Evolutionary conservation across 2,329 filamentous ascomycete species (phyloP).

Genomic region (Trichoderma aggressivum): DNA sequence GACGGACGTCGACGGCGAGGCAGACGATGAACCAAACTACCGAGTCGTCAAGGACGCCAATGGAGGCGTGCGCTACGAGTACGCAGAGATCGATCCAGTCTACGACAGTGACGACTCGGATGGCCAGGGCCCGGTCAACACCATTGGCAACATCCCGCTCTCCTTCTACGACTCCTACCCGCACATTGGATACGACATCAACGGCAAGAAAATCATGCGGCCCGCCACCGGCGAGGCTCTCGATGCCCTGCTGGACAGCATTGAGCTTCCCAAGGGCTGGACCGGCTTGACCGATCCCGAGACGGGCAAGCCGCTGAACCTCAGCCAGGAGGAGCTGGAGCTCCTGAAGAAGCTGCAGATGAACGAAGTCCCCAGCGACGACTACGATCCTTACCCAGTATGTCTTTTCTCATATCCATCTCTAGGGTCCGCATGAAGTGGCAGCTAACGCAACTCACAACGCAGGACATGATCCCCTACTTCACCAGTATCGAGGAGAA

Average conservation of each 20-base stretch:
- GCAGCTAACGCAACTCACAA: neutral
- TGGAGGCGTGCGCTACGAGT: conserved; percentile 85
- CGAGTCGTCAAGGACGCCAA: conserved; percentile 75
- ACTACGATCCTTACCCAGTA: conserved; percentile 88
- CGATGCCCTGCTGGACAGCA: conserved; percentile 90
- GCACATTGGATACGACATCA: conserved; percentile 98
- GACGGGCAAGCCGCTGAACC: conserved; percentile 86
- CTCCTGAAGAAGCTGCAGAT: conserved; percentile 83
- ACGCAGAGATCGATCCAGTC: conserved; percentile 87
- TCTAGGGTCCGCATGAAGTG: too few species aligned
- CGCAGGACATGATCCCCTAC: conserved; percentile 80
- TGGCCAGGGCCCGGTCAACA: conserved; percentile 74
- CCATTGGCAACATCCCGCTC: conserved; percentile 90
- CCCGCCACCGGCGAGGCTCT: conserved; percentile 91
- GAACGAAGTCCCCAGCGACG: conserved; percentile 82
- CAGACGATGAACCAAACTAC: conserved; percentile 28
- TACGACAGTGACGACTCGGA: conserved; percentile 97
- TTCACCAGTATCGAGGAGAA: conserved; percentile 87
- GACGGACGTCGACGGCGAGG: neutral
- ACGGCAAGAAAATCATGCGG: conserved; percentile 96
- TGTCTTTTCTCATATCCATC: conserved; percentile 24
- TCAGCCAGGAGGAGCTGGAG: conserved; percentile 84
- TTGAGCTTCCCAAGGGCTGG: conserved; percentile 96
- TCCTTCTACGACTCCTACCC: conserved; percentile 97
- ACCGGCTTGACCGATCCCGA: conserved; percentile 91